phyloP scores from a whole-genome alignment of 192 early-diverging fungal genomes.

The Backusella westeae region DNA sequence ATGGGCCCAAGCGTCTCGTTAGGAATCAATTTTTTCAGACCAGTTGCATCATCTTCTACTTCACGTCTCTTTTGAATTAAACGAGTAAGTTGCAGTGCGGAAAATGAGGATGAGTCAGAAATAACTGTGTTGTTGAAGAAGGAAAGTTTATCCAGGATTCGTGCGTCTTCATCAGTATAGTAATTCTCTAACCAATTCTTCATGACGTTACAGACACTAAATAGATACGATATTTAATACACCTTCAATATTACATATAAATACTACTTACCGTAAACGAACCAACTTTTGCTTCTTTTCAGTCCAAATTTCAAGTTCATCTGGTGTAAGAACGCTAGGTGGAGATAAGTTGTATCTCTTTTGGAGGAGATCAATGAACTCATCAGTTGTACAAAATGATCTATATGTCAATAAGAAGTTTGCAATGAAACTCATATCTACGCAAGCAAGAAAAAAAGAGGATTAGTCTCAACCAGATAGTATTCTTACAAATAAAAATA shows the following conservation, averaged over 20 bases:
- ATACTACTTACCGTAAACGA: slow-evolving; percentile 57
- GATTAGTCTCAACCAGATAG: neutral
- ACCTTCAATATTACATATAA: neutral
- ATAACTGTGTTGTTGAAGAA: slow-evolving; percentile 72
- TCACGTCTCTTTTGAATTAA: slow-evolving; percentile 71
- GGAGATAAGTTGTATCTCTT: slow-evolving; percentile 78
- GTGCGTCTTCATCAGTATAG: slow-evolving; percentile 74
- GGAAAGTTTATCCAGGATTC: slow-evolving; percentile 66
- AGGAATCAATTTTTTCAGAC: slow-evolving; percentile 58
- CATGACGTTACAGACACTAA: slow-evolving; percentile 88
- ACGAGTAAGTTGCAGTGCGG: slow-evolving; percentile 70
- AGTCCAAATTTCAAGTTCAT: slow-evolving; percentile 77
- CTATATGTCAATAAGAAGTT: slow-evolving; percentile 95
- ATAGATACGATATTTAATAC: neutral
- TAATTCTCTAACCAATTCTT: slow-evolving; percentile 96
- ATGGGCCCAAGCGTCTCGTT: slow-evolving; percentile 64
- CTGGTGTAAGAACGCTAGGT: slow-evolving; percentile 59
- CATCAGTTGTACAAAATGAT: slow-evolving; percentile 81
- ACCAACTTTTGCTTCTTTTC: slow-evolving; percentile 89
- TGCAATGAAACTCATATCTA: slow-evolving; percentile 78
- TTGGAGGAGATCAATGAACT: slow-evolving; percentile 78
- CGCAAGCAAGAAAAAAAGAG: neutral
- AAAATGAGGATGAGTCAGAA: slow-evolving; percentile 66
- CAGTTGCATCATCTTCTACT: slow-evolving; percentile 44
- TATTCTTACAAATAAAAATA: neutral